Evolutionary conservation across 148 eudicot species (phyloP).

Genomic region (Bassia scoparia): DNA sequence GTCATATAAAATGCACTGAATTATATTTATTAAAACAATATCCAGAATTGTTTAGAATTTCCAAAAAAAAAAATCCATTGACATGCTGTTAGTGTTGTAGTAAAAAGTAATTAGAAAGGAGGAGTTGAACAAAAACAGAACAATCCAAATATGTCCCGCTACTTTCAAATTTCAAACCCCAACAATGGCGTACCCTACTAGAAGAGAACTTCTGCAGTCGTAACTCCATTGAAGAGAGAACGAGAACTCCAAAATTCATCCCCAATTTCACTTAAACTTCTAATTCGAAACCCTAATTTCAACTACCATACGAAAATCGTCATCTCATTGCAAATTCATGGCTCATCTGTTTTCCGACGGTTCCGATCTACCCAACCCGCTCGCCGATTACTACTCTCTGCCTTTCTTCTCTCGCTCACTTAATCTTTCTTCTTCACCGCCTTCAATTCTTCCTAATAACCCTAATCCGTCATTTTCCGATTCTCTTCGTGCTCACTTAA

Average conservation of each 20-base stretch:
- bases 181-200: too few species aligned
- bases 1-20: too few species aligned
- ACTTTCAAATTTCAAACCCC: too few species aligned
- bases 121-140: too few species aligned
- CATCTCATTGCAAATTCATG: too few species aligned
- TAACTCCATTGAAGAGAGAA: background rate
- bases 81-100: too few species aligned
- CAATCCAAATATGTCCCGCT: too few species aligned
- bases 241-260: background rate
- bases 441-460: slow-evolving; percentile 5
- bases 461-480: slow-evolving; percentile 25
- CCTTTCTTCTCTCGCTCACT: slow-evolving; percentile 31
- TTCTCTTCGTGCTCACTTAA: slow-evolving; percentile 36
- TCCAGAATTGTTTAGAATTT: too few species aligned
- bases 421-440: slow-evolving; percentile 8
- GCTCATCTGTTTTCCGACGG: background rate
- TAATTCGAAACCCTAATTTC: background rate
- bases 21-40: too few species aligned
- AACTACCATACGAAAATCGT: background rate
- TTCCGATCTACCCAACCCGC: slow-evolving; percentile 31
- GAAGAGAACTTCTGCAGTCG: too few species aligned
- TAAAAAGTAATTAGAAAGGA: too few species aligned
- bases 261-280: background rate
- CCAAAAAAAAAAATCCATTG: too few species aligned
- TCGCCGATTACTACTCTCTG: slow-evolving; percentile 25